A percentile compares a stretch with the other conserved stretches of the same genome.
phyloP scores from a whole-genome alignment of 257 asterid genomes.

The Ilex aquifolium region DNA sequence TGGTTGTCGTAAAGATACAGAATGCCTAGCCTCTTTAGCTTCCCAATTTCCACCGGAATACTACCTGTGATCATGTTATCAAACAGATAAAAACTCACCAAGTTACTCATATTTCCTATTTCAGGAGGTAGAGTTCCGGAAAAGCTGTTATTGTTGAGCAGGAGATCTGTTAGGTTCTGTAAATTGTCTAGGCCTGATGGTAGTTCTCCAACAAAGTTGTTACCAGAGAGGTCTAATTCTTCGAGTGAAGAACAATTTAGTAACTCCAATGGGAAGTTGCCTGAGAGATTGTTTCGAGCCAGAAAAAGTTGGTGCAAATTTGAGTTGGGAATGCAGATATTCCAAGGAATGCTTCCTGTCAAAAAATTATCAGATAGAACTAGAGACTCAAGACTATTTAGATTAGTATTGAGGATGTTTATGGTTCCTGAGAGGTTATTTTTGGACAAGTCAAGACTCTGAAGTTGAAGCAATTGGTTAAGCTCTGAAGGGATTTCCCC shows the following conservation, averaged over 20 bases:
- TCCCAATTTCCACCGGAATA: slow-evolving; percentile 70
- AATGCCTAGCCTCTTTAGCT: slow-evolving; percentile 41
- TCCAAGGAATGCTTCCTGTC: slow-evolving; percentile 32
- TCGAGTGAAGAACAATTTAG: slow-evolving; percentile 57
- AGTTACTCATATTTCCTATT: slow-evolving; percentile 61
- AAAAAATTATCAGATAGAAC: slow-evolving; percentile 45
- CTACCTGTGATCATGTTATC: slow-evolving; percentile 63
- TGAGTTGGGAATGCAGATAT: slow-evolving; percentile 45
- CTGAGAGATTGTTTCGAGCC: slow-evolving; percentile 47
- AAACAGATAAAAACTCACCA: slow-evolving; percentile 46
- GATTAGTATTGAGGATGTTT: slow-evolving; percentile 28
- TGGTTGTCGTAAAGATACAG: slow-evolving; percentile 73
- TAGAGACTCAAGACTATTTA: slow-evolving; percentile 44
- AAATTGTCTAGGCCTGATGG: slow-evolving; percentile 50
- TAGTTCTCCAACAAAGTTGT: slow-evolving; percentile 42
- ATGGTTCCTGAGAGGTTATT: slow-evolving; percentile 62
- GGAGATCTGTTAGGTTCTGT: slow-evolving; percentile 62
- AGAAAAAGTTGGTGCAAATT: slow-evolving; percentile 41
- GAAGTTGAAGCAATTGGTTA: slow-evolving; percentile 40
- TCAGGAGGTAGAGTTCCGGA: slow-evolving; percentile 56
- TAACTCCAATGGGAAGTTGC: slow-evolving; percentile 52
- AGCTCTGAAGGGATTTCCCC: slow-evolving; percentile 62
- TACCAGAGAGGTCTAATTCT: slow-evolving; percentile 71
- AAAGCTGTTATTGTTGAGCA: slow-evolving; percentile 78
- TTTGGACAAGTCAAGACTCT: slow-evolving; percentile 55